These are phyloP conservation scores for Platanthera zijinensis DNA, from an alignment of 106 monocot species.

Conservation along the genomic window DNA sequence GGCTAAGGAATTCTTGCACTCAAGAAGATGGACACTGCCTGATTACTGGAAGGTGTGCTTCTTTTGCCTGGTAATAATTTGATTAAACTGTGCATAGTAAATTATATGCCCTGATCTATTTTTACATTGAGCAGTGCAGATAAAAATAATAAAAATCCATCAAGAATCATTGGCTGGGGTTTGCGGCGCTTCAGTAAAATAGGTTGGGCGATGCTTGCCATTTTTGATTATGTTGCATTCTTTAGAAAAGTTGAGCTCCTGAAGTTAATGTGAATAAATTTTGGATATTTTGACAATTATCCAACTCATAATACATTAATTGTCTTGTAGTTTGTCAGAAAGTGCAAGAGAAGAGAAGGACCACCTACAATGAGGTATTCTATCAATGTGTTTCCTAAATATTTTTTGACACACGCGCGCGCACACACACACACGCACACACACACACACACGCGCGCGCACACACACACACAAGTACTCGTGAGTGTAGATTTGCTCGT, in stretches of 20 bases:
- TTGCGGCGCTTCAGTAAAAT: conserved; percentile 78
- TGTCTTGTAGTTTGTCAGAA: conserved; percentile 68
- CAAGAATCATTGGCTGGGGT: conserved; percentile 64
- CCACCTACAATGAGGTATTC: conserved; percentile 87
- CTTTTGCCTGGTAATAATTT: neutral
- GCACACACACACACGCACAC: too few species aligned
- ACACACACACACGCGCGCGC: too few species aligned
- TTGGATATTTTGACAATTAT: neutral
- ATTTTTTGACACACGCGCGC: too few species aligned
- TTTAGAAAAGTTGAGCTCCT: neutral
- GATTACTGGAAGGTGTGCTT: conserved; percentile 17
- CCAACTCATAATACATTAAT: neutral
- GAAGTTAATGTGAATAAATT: conserved; percentile 1
- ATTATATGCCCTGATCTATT: neutral
- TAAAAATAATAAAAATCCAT: conserved; percentile 29
- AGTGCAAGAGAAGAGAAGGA: conserved; percentile 83
- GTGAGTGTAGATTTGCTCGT: too few species aligned
- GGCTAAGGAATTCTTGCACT: conserved; percentile 17
- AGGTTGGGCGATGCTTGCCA: conserved; percentile 30
- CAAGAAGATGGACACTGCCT: conserved; percentile 21
- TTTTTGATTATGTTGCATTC: neutral
- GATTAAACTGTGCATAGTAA: neutral
- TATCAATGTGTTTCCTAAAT: neutral
- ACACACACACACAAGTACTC: too few species aligned
- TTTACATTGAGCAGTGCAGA: conserved; percentile 13